Conservation (phyloP, 805 yeast species). For the Barnettozyma siamensis region DNA sequence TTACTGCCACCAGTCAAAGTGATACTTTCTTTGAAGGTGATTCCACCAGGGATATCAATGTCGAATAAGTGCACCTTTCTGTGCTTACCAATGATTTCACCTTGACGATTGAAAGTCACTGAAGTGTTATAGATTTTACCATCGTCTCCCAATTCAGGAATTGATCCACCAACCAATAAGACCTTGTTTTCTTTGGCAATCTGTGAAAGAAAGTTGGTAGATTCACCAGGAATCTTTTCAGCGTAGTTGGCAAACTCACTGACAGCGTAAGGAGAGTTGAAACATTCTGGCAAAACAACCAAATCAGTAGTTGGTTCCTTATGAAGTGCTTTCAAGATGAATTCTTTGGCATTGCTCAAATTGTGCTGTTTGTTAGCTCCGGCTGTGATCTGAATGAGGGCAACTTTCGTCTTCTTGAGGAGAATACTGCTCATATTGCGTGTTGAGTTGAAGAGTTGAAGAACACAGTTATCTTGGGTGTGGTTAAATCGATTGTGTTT, state of each 20-base stretch:
- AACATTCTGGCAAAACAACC: conserved; percentile 93
- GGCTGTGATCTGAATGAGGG: conserved; percentile 74
- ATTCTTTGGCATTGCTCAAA: conserved; percentile 57
- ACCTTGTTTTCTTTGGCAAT: conserved; percentile 64
- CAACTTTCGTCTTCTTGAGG: conserved; percentile 60
- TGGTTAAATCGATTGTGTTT: too few species aligned
- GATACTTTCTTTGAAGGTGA: conserved; percentile 80
- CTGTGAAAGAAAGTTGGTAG: conserved; percentile 54
- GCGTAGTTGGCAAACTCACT: conserved; percentile 83
- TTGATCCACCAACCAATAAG: conserved; percentile 84
- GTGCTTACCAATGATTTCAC: conserved; percentile 83
- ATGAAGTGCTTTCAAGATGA: conserved; percentile 55
- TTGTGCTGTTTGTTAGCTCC: conserved; percentile 72
- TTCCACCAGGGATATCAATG: conserved; percentile 89
- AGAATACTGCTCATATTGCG: conserved; percentile 16
- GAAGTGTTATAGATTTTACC: conserved; percentile 69
- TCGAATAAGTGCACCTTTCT: conserved; percentile 90
- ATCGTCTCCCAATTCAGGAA: conserved; percentile 65
- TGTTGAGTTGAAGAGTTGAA: neutral
- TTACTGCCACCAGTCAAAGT: conserved; percentile 76
- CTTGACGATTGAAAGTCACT: conserved; percentile 65
- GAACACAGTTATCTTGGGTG: too few species aligned
- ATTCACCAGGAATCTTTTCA: conserved; percentile 80
- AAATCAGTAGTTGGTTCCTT: conserved; percentile 61
- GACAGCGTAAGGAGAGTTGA: conserved; percentile 92